Base-by-base conservation (phyloP, 306 rosid genomes). In the Elaeagnus macrophylla region DNA sequence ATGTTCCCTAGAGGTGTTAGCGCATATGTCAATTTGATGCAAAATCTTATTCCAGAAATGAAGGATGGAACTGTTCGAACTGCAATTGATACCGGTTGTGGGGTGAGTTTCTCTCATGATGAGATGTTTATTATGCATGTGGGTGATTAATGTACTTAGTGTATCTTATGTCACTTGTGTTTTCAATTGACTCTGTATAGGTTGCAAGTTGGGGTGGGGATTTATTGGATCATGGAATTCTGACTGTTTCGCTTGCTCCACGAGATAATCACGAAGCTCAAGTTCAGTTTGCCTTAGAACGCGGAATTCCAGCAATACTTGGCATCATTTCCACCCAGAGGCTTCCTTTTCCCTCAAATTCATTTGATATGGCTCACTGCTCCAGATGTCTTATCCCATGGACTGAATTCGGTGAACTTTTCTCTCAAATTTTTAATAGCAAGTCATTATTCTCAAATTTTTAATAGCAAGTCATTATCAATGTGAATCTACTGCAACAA, bases 161-260 rank as follows among this genome's bases (percentile, higher is more conserved):
- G 32, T 25, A 25, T 25, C 32, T 5, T 25, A 25, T 25, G 32
- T 25, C 32, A 25, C 32, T 25, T 25, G 4, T 25, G 32, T 25
- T 25, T 25, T 45, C 12, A 18, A 50, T 67, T 72, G 48, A 48
- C 52, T 17, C 52, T 12, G 66, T 36, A 67, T 9, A 93, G 99
- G 99, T 93, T 79, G 99, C 99, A 73, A 93, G 96, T 68, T 93
- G 99, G 99, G 99, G 99, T 48, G 99, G 96, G 44, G 96, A 93
- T 77, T 76, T 93, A 78, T 73, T 93, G 65, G 99, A 93, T 60
- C 85, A 95, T 6, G 96, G 96, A 45, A 71, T 93, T 18, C 81
- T 93, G 10, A 84, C 99, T 1, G 45, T 93, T 60, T 93, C 99
- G 67, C 89, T 93, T 36, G 99, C 99, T 0, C 99, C 99, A 37